Percentiles rank a stretch among this genome's conserved stretches.
Conservation (phyloP, 352 stramenopile genomes). For the Phytophthora constricta region DNA sequence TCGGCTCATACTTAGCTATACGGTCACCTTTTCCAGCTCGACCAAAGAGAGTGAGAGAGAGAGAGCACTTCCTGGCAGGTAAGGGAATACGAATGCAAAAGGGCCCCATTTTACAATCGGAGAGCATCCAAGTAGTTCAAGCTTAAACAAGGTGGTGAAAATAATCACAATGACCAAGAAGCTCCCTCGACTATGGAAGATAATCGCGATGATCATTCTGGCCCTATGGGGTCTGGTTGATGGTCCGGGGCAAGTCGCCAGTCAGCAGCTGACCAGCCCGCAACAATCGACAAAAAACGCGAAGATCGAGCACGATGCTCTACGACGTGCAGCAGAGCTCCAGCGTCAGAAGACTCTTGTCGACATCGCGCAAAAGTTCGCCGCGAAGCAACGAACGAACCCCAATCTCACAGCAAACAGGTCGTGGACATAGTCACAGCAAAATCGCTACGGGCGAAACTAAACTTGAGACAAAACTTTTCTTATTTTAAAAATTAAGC, state of each 20-base stretch:
- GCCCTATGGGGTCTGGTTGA: slow-evolving; percentile 11
- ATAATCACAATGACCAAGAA: slow-evolving; percentile 22
- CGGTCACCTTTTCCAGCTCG: too few relatives aligned
- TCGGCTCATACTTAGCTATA: too few relatives aligned
- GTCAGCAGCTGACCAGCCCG: slow-evolving; percentile 6
- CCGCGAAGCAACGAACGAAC: slow-evolving; percentile 16
- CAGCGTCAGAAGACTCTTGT: slow-evolving; percentile 15
- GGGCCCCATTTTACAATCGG: too few relatives aligned
- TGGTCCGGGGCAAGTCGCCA: slow-evolving; percentile 12
- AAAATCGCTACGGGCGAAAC: background rate
- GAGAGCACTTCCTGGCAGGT: too few relatives aligned
- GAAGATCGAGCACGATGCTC: slow-evolving; percentile 16
- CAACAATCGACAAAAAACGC: slow-evolving; percentile 16
- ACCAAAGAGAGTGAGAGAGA: too few relatives aligned
- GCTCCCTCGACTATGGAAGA: slow-evolving; percentile 10
- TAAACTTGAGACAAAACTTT: background rate
- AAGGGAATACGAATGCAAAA: too few relatives aligned
- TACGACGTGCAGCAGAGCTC: slow-evolving; percentile 19
- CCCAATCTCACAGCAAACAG: slow-evolving; percentile 17
- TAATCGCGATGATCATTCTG: slow-evolving; percentile 4
- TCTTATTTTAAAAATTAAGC: slow-evolving; percentile 22
- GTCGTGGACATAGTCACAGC: background rate
- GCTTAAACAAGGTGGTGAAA: too few relatives aligned
- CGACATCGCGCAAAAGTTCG: slow-evolving; percentile 16
- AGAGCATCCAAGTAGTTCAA: too few relatives aligned